Base-by-base conservation (phyloP, 768 basidiomycete genomes). In the Pluteus cervinus region DNA sequence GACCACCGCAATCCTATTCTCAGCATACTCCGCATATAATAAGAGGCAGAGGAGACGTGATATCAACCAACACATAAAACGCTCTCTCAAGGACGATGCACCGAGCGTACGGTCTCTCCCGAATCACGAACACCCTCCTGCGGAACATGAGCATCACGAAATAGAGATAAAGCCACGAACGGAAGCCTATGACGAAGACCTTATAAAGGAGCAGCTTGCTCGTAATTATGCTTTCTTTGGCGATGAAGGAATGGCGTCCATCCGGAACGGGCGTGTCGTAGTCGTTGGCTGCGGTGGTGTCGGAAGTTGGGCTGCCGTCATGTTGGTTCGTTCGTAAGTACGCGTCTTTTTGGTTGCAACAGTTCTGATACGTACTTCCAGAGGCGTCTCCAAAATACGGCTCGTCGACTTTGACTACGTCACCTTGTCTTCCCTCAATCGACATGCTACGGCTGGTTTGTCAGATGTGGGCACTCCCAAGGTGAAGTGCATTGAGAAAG, bases 361-460 rank as follows among this genome's bases (percentile, higher is more conserved):
- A n/a, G n/a, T 40, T 34, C 36, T 20, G 26, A 22, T 15, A 21
- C 21, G 26, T 23, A 23, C 24, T 17, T 48, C 11, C 47, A 87
- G 86, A 24, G 86, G 87, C 18, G 69, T 90, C 15, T 75, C 80
- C 17, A 79, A 73, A 40, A 78, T 89, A 46, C 75, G 88, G 15
- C 69, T 90, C n/a, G 65, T 91, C 7, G 89, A 97, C 66, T 97
- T 98, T 56, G 96, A 98, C 74, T 81, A 93, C 46, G 93, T 97
- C 46, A 92, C 93, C 0, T 66, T 99, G 10, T 93, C 89, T 2
- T 96, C 91, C 1, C 75, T 99, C 25, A 98, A 99, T 57, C 74
- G 94, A 32, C 94, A 97, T 51, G 92, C 94, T 12, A 86, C 87
- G 4, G 96, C 96, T 7, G 71, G 72, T 2, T 71, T 87, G n/a